Evolutionary conservation across 257 asterid genomes (phyloP), one percentile per base, ranked within the genome.

Genomic region (Fraxinus quadrangulata): DNA sequence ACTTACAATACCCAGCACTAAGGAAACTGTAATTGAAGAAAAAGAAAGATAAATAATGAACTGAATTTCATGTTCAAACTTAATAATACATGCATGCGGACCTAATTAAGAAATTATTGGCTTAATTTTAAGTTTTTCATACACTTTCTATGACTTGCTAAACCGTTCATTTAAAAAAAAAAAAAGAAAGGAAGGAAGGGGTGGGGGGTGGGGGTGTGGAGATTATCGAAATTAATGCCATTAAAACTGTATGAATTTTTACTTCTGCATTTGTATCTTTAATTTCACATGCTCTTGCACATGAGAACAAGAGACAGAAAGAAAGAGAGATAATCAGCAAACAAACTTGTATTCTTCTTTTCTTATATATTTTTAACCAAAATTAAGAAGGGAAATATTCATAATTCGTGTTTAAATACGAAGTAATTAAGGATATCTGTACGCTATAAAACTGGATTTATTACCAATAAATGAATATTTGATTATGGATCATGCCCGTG

Each of bases 401-500:
- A 6, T 6, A 56, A 56, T n/a, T 56, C 66, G 21, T 63, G 24
- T 51, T 19, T 10, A 19, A 51, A 51, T 51, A 14, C n/a, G 8
- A 51, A 51, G 63, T 51, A 51, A 51, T 51, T 17, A 19, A 0
- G 26, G 24, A 54, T 54, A 54, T 54, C 24, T 54, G 65, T 54
- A n/a, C 65, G n/a, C 10, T 19, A 24, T 16, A 54, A 17, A 14
- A 45, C 54, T 45, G 54, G 5, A 45, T 45, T 13, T 54, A 54
- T 24, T 24, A 63, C 69, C 69, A 11, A 21, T 63, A 63, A 3
- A 71, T 36, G 13, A 33, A 1, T 33, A 2, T 24, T 30, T 42
- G 36, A 23, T 72, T 39, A 72, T 2, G 75, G 59, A 45, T 72
- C 63, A 7, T 72, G 59, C 34, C 87, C 87, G 16, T 40, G 47